Evolutionary conservation across 495 filamentous ascomycete genomes (phyloP).

Genomic region (Aspergillus olivimuriae): DNA sequence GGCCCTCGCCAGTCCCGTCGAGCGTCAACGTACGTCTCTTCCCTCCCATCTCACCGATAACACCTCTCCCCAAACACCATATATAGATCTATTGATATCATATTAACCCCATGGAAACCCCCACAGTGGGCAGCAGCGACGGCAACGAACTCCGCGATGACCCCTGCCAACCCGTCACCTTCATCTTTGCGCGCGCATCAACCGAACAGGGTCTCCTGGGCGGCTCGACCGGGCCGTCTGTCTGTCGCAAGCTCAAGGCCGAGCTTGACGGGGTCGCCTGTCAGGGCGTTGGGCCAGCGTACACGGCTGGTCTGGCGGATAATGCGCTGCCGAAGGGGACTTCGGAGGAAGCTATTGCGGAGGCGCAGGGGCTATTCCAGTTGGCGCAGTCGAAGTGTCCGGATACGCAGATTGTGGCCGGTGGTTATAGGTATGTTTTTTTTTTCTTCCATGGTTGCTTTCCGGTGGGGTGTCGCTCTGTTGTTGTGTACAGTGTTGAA

Average conservation of each 20-base stretch:
- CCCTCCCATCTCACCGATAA: neutral
- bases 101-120: slow-evolving; percentile 1
- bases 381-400: slow-evolving; percentile 44
- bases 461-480: no score
- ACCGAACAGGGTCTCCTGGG: slow-evolving; percentile 43
- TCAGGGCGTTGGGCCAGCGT: slow-evolving; percentile 31
- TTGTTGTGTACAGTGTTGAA: no score
- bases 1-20: neutral
- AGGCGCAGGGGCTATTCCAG: slow-evolving; percentile 28
- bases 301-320: slow-evolving; percentile 21
- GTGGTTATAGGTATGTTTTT: slow-evolving; percentile 34
- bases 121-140: neutral
- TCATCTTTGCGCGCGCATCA: slow-evolving; percentile 46
- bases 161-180: slow-evolving; percentile 41
- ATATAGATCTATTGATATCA: no score
- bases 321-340: slow-evolving; percentile 24
- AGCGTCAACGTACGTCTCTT: neutral
- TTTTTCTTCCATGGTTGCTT: neutral
- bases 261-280: slow-evolving; percentile 28
- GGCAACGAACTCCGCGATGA: slow-evolving; percentile 37
- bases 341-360: slow-evolving; percentile 34
- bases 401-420: slow-evolving; percentile 46
- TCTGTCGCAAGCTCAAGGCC: slow-evolving; percentile 26
- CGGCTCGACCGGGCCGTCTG: slow-evolving; percentile 29
- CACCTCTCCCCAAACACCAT: neutral